phyloP scores from a whole-genome alignment of 352 stramenopile species.

The Pythium biforme region DNA sequence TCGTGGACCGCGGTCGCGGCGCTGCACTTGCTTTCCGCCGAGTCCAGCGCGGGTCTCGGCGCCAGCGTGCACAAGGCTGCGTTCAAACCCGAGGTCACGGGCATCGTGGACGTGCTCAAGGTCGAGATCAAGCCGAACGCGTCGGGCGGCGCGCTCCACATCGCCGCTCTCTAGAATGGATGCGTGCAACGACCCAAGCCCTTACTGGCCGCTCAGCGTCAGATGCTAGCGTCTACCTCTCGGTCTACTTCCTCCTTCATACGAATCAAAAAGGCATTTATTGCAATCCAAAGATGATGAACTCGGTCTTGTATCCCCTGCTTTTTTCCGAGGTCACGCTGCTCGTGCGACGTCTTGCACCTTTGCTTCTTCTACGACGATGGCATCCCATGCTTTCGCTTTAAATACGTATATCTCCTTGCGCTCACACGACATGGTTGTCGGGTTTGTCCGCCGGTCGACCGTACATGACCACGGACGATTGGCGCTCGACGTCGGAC shows the following conservation, averaged over 20 bases:
- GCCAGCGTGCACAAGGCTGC: slow-evolving; percentile 31
- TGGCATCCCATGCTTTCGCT: neutral
- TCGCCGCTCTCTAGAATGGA: slow-evolving; percentile 34
- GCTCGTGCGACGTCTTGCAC: neutral
- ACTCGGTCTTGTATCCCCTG: neutral
- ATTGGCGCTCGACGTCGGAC: slow-evolving; percentile 44
- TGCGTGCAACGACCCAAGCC: neutral
- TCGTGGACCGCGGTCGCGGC: slow-evolving; percentile 63
- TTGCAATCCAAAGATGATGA: neutral
- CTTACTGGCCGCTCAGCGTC: too few species aligned
- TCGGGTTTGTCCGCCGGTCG: slow-evolving; percentile 27
- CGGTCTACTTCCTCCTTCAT: neutral
- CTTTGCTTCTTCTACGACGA: neutral
- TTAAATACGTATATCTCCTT: slow-evolving; percentile 3
- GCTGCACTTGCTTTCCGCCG: slow-evolving; percentile 57
- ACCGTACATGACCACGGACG: slow-evolving; percentile 72
- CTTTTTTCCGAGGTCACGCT: neutral
- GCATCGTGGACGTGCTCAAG: slow-evolving; percentile 60
- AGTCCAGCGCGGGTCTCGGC: slow-evolving; percentile 28
- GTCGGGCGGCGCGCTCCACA: slow-evolving; percentile 34
- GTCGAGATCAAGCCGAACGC: slow-evolving; percentile 51
- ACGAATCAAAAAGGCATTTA: neutral
- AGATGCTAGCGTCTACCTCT: too few species aligned
- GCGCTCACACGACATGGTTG: slow-evolving; percentile 24
- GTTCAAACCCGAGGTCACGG: slow-evolving; percentile 55